Conservation (phyloP, 305 asterid species). For the Fraxinus sp. region DNA sequence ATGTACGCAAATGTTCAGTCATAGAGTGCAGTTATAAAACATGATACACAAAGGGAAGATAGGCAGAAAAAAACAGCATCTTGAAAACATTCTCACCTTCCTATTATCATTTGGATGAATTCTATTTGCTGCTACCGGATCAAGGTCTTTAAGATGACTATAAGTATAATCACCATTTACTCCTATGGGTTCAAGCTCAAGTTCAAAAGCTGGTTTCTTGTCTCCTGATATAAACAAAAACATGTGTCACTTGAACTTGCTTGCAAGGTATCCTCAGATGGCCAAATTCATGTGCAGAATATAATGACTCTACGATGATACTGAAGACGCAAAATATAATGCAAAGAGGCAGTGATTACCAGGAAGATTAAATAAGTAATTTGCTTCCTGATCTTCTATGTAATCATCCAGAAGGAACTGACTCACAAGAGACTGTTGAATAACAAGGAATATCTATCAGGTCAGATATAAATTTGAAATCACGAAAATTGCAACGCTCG, state of each 20-base stretch:
- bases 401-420: conserved; percentile 74
- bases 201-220: conserved; percentile 40
- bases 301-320: neutral
- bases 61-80: neutral
- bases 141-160: conserved; percentile 61
- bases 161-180: conserved; percentile 44
- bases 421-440: conserved; percentile 81
- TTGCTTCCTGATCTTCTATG: conserved; percentile 49
- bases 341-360: conserved; percentile 39
- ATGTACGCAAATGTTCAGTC: neutral
- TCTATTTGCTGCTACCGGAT: conserved; percentile 85
- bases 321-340: neutral
- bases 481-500: neutral
- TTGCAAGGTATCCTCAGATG: conserved; percentile 18
- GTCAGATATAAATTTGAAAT: neutral
- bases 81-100: conserved; percentile 53
- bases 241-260: conserved; percentile 7
- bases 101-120: conserved; percentile 90
- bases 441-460: neutral
- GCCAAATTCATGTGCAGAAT: conserved; percentile 8
- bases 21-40: neutral
- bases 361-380: conserved; percentile 39
- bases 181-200: conserved; percentile 21
- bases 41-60: neutral
- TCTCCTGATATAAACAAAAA: conserved; percentile 43